Conservation (phyloP, 768 basidiomycete genomes). For the Scleroderma bovista region DNA sequence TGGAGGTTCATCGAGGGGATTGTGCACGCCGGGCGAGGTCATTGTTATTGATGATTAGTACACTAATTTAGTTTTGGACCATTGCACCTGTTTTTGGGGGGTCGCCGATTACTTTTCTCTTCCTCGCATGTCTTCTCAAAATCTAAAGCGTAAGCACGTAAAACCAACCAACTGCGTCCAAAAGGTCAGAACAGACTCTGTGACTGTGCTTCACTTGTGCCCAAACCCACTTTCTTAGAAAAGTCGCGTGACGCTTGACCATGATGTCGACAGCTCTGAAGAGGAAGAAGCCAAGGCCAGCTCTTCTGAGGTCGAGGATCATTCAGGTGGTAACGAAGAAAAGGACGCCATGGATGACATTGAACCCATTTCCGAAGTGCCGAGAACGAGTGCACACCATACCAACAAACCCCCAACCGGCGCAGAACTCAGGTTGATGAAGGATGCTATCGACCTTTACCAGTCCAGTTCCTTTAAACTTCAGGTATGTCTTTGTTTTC, state of each 20-base stretch:
- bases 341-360: neutral
- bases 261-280: neutral
- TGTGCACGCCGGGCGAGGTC: slow-evolving; percentile 32
- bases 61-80: too few relatives aligned
- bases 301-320: neutral
- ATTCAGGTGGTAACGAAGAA: neutral
- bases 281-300: neutral
- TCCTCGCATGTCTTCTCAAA: neutral
- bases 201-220: neutral
- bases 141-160: slow-evolving; percentile 24
- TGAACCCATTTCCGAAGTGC: neutral
- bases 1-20: neutral
- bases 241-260: neutral
- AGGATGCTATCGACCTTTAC: slow-evolving; percentile 70
- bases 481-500: slow-evolving; percentile 45
- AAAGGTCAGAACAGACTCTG: neutral
- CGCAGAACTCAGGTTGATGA: slow-evolving; percentile 64
- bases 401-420: slow-evolving; percentile 55
- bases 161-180: neutral
- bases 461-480: slow-evolving; percentile 80
- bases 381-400: neutral
- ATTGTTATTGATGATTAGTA: slow-evolving; percentile 39
- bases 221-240: neutral
- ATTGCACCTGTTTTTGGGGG: slow-evolving; percentile 1
- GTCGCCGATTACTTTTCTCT: slow-evolving; percentile 3